Evolutionary conservation across 2,329 filamentous ascomycete genomes (phyloP).

Genomic region (Drechslera avenae): DNA sequence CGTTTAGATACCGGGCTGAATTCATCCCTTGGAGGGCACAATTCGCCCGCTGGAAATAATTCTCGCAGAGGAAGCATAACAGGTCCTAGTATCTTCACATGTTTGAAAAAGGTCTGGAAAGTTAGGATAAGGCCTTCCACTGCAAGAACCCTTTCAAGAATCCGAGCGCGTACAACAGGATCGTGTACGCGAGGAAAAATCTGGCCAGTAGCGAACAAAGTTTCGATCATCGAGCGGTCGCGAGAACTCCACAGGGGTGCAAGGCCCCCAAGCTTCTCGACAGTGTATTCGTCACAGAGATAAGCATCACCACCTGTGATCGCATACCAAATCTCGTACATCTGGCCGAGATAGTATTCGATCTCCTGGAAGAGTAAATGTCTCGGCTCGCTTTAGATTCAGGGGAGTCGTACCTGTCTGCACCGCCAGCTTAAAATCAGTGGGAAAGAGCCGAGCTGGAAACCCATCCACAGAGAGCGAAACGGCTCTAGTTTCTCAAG

Average conservation of each 20-base stretch:
- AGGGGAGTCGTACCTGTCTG: constrained; percentile 6
- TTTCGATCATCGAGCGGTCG: constrained; percentile 6
- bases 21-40: constrained; percentile 6
- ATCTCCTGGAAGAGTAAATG: constrained; percentile 13
- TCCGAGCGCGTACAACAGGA: constrained; percentile 4
- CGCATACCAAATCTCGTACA: constrained; percentile 10
- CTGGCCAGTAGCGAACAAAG: constrained; percentile 5
- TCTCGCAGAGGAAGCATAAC: constrained; percentile 13
- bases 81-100: constrained; percentile 14
- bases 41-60: constrained; percentile 5
- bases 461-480: constrained; percentile 7
- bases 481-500: constrained; percentile 18
- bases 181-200: constrained; percentile 12
- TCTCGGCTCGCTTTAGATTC: background rate
- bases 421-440: constrained; percentile 16
- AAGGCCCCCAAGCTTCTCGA: constrained; percentile 12
- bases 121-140: constrained; percentile 9
- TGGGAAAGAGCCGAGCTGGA: constrained; percentile 14
- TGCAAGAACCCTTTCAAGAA: constrained; percentile 9
- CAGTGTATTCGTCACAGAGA: constrained; percentile 13
- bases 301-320: constrained; percentile 5
- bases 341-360: constrained; percentile 10
- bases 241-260: constrained; percentile 10
- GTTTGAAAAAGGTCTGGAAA: constrained; percentile 19
- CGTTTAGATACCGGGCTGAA: constrained; percentile 7